Conservation (phyloP, 1,284 basidiomycete genomes). For the Apiotrichum siamense region DNA sequence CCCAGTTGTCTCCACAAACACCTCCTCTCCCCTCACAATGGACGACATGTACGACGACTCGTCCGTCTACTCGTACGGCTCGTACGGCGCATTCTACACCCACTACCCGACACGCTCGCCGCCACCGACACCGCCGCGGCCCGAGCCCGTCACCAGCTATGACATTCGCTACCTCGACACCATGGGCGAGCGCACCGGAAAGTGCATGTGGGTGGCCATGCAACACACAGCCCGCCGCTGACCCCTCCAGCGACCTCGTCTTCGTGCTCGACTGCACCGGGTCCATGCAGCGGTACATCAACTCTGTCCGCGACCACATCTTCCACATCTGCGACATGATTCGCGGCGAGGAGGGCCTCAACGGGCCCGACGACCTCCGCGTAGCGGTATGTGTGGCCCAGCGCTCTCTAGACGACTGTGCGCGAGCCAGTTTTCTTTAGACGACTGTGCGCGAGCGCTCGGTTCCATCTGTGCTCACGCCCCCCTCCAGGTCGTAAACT, state of each 20-base stretch:
- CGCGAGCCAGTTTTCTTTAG: no score
- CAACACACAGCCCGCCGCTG: not conserved
- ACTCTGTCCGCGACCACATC: constrained; percentile 91
- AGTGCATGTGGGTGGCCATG: constrained; percentile 37
- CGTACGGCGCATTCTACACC: constrained; percentile 21
- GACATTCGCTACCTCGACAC: constrained; percentile 32
- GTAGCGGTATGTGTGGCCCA: constrained; percentile 58
- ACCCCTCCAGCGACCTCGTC: constrained; percentile 66
- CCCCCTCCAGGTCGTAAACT: constrained; percentile 58
- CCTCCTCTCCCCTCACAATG: constrained; percentile 12
- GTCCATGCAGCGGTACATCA: constrained; percentile 50
- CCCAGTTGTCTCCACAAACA: not conserved
- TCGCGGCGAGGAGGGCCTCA: constrained; percentile 86
- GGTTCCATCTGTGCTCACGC: not conserved
- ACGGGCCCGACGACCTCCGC: constrained; percentile 76
- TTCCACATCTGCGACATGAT: constrained; percentile 95
- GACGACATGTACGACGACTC: constrained; percentile 38
- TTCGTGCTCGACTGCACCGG: constrained; percentile 86
- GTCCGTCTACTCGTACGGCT: constrained; percentile 23
- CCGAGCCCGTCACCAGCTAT: constrained; percentile 31
- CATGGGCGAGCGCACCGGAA: constrained; percentile 26
- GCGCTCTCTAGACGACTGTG: no score
- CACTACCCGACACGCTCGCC: constrained; percentile 22
- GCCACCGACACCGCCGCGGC: constrained; percentile 23
- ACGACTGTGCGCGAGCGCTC: not conserved